Evolutionary conservation across 352 stramenopile species (phyloP).

Genomic region (Phytophthora chlamydospora): DNA sequence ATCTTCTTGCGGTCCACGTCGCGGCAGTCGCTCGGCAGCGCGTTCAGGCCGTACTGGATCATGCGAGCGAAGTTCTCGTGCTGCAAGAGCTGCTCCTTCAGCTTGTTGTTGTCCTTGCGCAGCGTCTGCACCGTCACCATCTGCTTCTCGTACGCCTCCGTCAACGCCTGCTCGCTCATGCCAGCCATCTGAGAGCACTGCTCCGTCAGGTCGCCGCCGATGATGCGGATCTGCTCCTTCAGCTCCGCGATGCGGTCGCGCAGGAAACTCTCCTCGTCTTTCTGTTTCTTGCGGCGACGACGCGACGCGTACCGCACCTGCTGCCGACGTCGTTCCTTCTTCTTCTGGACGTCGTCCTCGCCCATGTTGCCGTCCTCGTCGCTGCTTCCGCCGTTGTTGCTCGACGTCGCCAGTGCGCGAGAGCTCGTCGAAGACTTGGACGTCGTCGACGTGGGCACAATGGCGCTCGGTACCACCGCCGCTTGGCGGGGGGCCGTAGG

Average conservation of each 20-base stretch:
- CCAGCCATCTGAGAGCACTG: slow-evolving; percentile 82
- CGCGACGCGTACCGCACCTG: slow-evolving; percentile 83
- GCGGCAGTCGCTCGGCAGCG: slow-evolving; percentile 74
- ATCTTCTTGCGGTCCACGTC: slow-evolving; percentile 85
- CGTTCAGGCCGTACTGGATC: slow-evolving; percentile 86
- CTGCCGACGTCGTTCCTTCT: slow-evolving; percentile 80
- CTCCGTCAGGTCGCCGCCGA: slow-evolving; percentile 75
- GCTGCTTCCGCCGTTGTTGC: slow-evolving; percentile 57
- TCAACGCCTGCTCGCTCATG: slow-evolving; percentile 82
- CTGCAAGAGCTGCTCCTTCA: slow-evolving; percentile 81
- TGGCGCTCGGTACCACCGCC: slow-evolving; percentile 35
- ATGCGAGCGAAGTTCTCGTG: slow-evolving; percentile 87
- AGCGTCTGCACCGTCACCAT: slow-evolving; percentile 81
- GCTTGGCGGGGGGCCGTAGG: slow-evolving; percentile 19
- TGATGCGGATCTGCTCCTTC: slow-evolving; percentile 87
- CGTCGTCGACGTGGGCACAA: slow-evolving; percentile 42
- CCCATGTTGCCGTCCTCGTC: slow-evolving; percentile 56
- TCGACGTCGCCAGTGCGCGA: slow-evolving; percentile 51
- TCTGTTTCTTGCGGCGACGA: slow-evolving; percentile 83
- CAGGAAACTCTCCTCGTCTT: slow-evolving; percentile 84
- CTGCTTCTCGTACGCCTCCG: slow-evolving; percentile 84
- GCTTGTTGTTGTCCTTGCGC: slow-evolving; percentile 85
- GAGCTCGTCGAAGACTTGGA: slow-evolving; percentile 42
- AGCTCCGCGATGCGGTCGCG: slow-evolving; percentile 82
- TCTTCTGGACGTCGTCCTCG: slow-evolving; percentile 72